phyloP scores from a whole-genome alignment of 2,329 filamentous ascomycete species.

The Claviceps paspali region DNA sequence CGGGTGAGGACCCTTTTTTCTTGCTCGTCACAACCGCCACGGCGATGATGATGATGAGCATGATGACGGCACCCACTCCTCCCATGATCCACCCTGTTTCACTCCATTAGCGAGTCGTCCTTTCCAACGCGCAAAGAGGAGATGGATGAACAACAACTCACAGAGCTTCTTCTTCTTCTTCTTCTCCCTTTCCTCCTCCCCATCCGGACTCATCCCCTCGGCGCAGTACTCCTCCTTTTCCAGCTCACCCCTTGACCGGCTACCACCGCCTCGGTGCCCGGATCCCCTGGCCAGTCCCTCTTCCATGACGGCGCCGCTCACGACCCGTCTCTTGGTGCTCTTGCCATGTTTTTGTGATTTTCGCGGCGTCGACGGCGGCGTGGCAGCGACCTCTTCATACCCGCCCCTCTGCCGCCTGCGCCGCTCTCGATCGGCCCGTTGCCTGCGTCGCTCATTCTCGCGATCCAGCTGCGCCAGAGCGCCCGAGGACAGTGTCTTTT shows the following conservation, averaged over 20 bases:
- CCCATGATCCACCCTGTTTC: conserved; percentile 36
- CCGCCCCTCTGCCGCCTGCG: conserved; percentile 7
- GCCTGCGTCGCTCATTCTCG: conserved; percentile 37
- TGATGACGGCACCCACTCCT: conserved; percentile 34
- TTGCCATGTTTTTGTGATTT: conserved; percentile 20
- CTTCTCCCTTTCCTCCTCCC: too few relatives aligned
- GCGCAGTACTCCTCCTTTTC: conserved; percentile 31
- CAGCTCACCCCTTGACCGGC: conserved; percentile 26
- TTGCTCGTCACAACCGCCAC: conserved; percentile 52
- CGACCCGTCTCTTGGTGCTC: conserved; percentile 43
- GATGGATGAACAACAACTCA: too few relatives aligned
- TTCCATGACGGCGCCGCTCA: conserved; percentile 54
- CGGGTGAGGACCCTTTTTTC: too few relatives aligned
- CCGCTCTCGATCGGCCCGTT: conserved; percentile 23
- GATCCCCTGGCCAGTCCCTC: conserved; percentile 37
- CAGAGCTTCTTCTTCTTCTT: conserved; percentile 46
- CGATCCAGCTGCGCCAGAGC: conserved; percentile 53
- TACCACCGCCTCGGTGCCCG: conserved; percentile 28
- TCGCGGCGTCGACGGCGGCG: conserved; percentile 3
- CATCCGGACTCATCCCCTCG: conserved; percentile 29
- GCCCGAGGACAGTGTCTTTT: conserved; percentile 27
- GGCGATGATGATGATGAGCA: conserved; percentile 53
- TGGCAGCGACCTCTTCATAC: conserved; percentile 1
- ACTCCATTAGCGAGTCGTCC: conserved; percentile 9
- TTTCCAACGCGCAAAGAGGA: too few relatives aligned